Percentiles rank a stretch among this genome's conserved stretches.
phyloP scores from a whole-genome alignment of 116 monocot genomes.

The Trichopus zeylanicus region DNA sequence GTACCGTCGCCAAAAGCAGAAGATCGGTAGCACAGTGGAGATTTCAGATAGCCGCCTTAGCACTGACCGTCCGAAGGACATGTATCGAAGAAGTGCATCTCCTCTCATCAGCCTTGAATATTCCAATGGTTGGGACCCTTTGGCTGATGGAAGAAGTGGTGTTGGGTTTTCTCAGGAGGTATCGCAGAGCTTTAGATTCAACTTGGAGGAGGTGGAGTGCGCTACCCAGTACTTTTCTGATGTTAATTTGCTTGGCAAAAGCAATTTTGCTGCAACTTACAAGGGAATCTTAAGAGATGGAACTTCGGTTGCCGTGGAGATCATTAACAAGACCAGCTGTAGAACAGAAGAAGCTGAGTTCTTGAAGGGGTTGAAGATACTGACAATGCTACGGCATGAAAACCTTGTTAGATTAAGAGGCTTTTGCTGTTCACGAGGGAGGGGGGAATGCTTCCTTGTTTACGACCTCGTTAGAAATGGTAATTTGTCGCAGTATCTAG shows the following conservation, averaged over 20 bases:
- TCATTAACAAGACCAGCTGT: conserved; percentile 79
- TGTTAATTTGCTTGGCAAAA: conserved; percentile 68
- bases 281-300: conserved; percentile 76
- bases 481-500: conserved; percentile 61
- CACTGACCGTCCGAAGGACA: conserved; percentile 59
- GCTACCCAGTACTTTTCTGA: conserved; percentile 86
- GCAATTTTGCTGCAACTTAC: conserved; percentile 56
- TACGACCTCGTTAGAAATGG: conserved; percentile 85
- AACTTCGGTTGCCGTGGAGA: conserved; percentile 64
- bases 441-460: conserved; percentile 91
- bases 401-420: conserved; percentile 76
- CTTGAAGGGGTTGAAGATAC: conserved; percentile 75
- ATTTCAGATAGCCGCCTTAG: conserved; percentile 51
- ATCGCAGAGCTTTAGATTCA: conserved; percentile 65
- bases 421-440: conserved; percentile 84
- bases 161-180: conserved; percentile 45
- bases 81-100: conserved; percentile 43
- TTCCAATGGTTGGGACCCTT: conserved; percentile 74
- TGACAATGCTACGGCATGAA: conserved; percentile 60
- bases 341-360: conserved; percentile 82
- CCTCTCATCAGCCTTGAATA: conserved; percentile 72
- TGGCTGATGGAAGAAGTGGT: conserved; percentile 35
- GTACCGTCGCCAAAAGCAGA: conserved; percentile 72
- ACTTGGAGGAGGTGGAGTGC: conserved; percentile 76
- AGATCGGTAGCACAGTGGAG: conserved; percentile 66